phyloP scores from a whole-genome alignment of 345 rosid species.

The Eucalyptus sp. region DNA sequence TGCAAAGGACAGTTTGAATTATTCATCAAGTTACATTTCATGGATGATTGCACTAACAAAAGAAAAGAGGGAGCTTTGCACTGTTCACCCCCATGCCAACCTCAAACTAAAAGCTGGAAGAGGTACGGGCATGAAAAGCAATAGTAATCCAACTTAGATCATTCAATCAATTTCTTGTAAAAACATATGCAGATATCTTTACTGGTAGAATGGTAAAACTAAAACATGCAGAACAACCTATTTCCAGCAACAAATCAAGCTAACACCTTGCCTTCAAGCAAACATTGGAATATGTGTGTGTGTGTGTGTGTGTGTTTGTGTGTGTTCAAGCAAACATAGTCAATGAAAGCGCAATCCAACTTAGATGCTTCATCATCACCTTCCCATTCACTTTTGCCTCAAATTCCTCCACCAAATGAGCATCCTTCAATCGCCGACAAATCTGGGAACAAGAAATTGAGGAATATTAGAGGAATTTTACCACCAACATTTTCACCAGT shows the following conservation, averaged over 20 bases:
- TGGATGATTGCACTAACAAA: not conserved
- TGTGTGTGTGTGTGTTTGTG: too few species aligned
- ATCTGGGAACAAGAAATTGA: constrained; percentile 31
- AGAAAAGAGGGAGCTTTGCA: not conserved
- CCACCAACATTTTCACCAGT: not conserved
- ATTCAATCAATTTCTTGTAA: not conserved
- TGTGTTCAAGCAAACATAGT: not conserved
- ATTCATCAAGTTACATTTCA: not conserved
- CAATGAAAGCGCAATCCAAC: not conserved
- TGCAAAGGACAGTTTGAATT: not conserved
- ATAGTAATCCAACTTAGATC: not conserved
- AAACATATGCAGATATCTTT: not conserved
- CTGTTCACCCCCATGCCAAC: not conserved
- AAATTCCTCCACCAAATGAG: constrained; percentile 60
- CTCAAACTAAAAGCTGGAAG: not conserved
- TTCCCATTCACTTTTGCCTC: constrained; percentile 67
- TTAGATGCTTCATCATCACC: constrained; percentile 19
- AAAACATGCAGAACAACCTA: not conserved
- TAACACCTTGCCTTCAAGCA: not conserved
- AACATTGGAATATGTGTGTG: not conserved
- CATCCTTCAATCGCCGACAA: constrained; percentile 68
- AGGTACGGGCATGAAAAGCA: not conserved
- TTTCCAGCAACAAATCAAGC: not conserved
- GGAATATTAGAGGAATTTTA: not conserved
- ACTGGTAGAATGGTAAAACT: not conserved